Evolutionary conservation across 805 yeast species (phyloP), one percentile per base, ranked within the genome.

Genomic region (Saccharomycopsis sp.): DNA sequence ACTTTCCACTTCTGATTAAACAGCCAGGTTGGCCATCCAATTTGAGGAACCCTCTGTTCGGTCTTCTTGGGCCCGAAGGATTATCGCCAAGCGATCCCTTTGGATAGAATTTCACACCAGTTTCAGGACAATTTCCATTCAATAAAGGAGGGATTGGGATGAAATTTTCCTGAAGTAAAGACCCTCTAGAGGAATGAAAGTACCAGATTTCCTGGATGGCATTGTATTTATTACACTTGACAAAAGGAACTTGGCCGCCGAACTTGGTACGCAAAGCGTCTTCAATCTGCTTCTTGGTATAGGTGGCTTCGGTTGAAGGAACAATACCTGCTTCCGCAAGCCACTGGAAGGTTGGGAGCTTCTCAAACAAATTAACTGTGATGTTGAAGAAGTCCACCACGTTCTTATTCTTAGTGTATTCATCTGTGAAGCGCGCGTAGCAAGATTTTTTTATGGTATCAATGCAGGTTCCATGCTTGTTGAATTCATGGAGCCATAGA

Each of bases 381-480:
- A 82, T 77, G 52, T 78, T 78, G 70, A 76, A 89, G 71, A 84
- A 89, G 68, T 90, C 96, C 57, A 82, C 84, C 24, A 88, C 91
- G 54, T 77, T 76, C 58, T 72, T 73, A n/a, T 68, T 55, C 23
- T 66, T 75, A 51, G 50, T 52, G 29, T 24, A n/a, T n/a, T 24
- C 23, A 41, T 50, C 54, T 7, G 55, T n/a, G 15, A 55, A 44
- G 5, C 51, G 23, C 47, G 23, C 47, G 70, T 91, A 91, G 69
- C 98, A 92, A 2, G 70, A 63, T 1, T 93, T 87, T 58, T 79
- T 81, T 52, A 92, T 75, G 0, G 97, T 89, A 53, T 84, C 81
- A 77, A 91, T 83, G 72, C 97, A 92, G 5, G 97, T 90, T 17
- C 92, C 97, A 69, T 92, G 98, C 70, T 92, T 92, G 74, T 92